phyloP scores from a whole-genome alignment of 345 rosid genomes.

The Eucalyptus shirleyi region DNA sequence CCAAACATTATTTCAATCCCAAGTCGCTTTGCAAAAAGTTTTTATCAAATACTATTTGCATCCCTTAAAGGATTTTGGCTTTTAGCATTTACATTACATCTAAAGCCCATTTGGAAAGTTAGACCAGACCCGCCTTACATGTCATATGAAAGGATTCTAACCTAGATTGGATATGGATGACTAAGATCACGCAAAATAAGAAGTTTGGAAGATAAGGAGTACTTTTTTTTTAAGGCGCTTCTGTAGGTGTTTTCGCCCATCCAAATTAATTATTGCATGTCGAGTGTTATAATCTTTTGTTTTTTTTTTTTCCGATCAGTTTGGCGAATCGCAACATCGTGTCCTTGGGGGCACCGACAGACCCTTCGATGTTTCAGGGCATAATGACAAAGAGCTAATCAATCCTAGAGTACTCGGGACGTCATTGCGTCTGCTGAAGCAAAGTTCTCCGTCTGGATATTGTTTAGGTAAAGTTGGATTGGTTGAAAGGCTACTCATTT shows the following conservation, averaged over 20 bases:
- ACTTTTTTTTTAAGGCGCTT: background rate
- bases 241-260: background rate
- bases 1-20: too few species aligned
- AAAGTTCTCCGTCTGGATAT: background rate
- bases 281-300: background rate
- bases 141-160: too few species aligned
- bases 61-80: too few species aligned
- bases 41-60: too few species aligned
- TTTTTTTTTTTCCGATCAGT: background rate
- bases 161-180: too few species aligned
- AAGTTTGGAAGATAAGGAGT: background rate
- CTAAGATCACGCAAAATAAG: too few species aligned
- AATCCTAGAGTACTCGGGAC: background rate
- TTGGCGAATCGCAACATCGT: background rate
- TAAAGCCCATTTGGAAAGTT: rapidly evolving
- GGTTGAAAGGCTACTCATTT: background rate
- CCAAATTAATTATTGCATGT: background rate
- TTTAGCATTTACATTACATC: too few species aligned
- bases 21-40: rapidly evolving
- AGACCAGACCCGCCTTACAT: too few species aligned
- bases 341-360: background rate
- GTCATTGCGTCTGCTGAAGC: background rate
- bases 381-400: background rate
- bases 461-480: background rate
- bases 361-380: background rate